A percentile compares a stretch with the other conserved stretches of the same genome.
These are phyloP conservation scores for Abrus pulchellus DNA, from an alignment of 306 rosid genomes.

Conservation along the genomic window DNA sequence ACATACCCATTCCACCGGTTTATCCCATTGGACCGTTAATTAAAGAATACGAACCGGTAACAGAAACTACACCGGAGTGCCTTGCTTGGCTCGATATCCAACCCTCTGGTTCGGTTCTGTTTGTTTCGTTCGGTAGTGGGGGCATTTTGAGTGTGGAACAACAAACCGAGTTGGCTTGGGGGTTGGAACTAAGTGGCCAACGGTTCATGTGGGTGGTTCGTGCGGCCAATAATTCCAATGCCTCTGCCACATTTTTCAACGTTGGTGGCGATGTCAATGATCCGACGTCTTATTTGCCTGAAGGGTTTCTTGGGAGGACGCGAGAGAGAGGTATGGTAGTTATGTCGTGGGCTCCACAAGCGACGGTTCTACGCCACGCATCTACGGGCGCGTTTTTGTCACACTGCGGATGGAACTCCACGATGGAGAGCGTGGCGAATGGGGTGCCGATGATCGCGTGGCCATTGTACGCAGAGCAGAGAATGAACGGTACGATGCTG, in stretches of 20 bases:
- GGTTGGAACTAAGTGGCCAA: slow-evolving; percentile 54
- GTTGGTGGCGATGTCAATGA: slow-evolving; percentile 36
- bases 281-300: slow-evolving; percentile 47
- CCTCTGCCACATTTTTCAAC: slow-evolving; percentile 44
- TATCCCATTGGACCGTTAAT: slow-evolving; percentile 55
- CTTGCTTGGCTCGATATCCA: slow-evolving; percentile 60
- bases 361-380: slow-evolving; percentile 42
- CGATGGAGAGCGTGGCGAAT: slow-evolving; percentile 55
- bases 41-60: slow-evolving; percentile 38
- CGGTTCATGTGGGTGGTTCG: slow-evolving; percentile 59
- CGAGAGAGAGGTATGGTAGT: slow-evolving; percentile 44
- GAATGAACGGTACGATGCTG: slow-evolving; percentile 56
- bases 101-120: slow-evolving; percentile 52
- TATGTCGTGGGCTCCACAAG: slow-evolving; percentile 58
- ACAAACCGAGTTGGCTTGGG: slow-evolving; percentile 57
- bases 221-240: not conserved
- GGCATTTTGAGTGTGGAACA: slow-evolving; percentile 49
- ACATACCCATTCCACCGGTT: slow-evolving; percentile 46
- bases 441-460: slow-evolving; percentile 65
- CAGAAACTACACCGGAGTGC: slow-evolving; percentile 2
- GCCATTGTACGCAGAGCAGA: slow-evolving; percentile 68
- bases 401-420: slow-evolving; percentile 72
- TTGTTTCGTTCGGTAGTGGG: slow-evolving; percentile 55
- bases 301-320: slow-evolving; percentile 56
- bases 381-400: slow-evolving; percentile 58